A percentile compares a stretch with the other conserved stretches of the same genome.
These are phyloP conservation scores for Pachyrhizus erosus DNA, from an alignment of 306 rosid genomes.

Conservation along the genomic window DNA sequence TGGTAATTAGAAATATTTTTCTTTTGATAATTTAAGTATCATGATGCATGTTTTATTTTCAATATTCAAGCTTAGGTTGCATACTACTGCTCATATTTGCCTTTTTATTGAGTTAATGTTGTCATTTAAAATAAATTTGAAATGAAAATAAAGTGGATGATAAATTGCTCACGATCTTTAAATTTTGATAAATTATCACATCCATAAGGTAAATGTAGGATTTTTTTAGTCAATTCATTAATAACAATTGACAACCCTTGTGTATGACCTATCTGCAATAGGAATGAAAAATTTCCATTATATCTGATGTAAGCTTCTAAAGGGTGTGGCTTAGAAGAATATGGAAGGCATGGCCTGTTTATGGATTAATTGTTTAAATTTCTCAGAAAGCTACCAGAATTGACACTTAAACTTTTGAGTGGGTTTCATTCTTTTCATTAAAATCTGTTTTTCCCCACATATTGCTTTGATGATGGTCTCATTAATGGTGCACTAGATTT, in stretches of 20 bases:
- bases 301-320: conserved; percentile 19
- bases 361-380: conserved; percentile 5
- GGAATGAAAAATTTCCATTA: background rate
- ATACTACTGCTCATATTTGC: conserved; percentile 11
- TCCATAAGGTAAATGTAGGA: conserved; percentile 18
- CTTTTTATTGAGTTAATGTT: background rate
- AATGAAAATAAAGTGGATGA: conserved; percentile 20
- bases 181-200: conserved; percentile 30
- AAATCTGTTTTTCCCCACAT: conserved; percentile 4
- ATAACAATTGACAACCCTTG: background rate
- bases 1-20: conserved; percentile 47
- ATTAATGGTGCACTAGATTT: conserved; percentile 24
- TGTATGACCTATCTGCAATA: conserved; percentile 33
- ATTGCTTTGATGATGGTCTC: conserved; percentile 20
- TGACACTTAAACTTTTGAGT: background rate
- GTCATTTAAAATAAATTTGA: conserved; percentile 31
- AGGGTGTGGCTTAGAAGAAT: conserved; percentile 16
- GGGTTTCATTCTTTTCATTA: conserved; percentile 17
- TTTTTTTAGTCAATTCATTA: conserved; percentile 23
- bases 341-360: conserved; percentile 9
- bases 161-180: conserved; percentile 7
- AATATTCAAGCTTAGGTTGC: background rate
- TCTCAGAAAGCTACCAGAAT: conserved; percentile 35
- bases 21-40: conserved; percentile 22
- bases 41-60: conserved; percentile 19